These are phyloP conservation scores for Gnaphalium uliginosum DNA, from an alignment of 129 eudicot genomes.

Conservation along the genomic window DNA sequence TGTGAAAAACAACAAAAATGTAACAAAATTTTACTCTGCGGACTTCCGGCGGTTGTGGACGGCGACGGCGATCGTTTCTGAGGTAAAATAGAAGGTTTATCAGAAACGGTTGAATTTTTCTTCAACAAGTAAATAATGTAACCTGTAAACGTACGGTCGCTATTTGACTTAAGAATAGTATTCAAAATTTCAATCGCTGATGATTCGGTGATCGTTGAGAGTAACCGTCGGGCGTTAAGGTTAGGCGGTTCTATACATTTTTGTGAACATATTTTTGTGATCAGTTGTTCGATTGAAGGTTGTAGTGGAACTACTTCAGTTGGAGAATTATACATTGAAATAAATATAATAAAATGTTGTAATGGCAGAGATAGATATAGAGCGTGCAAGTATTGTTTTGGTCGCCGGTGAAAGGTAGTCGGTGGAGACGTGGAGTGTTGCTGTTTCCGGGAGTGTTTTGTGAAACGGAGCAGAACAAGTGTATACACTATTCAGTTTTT, in stretches of 20 bases:
- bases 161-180: neutral
- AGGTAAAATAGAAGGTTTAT: neutral
- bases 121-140: constrained; percentile 22
- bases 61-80: constrained; percentile 24
- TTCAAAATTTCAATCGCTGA: constrained; percentile 28
- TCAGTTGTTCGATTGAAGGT: constrained; percentile 28
- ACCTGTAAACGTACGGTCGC: constrained; percentile 18
- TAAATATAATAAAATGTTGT: neutral
- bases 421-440: no score
- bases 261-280: constrained; percentile 21
- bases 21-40: constrained; percentile 20
- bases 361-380: neutral
- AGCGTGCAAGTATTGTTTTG: no score
- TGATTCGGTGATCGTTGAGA: constrained; percentile 18
- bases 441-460: no score
- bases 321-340: constrained; percentile 16
- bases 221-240: constrained; percentile 6
- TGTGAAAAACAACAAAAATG: neutral
- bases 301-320: constrained; percentile 13
- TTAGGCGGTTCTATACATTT: constrained; percentile 15
- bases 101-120: neutral
- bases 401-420: no score
- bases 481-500: no score
- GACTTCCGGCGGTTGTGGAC: neutral
- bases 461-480: no score